Evolutionary conservation across 306 rosid genomes (phyloP).

Genomic region (Cucurbita argyrosperma): DNA sequence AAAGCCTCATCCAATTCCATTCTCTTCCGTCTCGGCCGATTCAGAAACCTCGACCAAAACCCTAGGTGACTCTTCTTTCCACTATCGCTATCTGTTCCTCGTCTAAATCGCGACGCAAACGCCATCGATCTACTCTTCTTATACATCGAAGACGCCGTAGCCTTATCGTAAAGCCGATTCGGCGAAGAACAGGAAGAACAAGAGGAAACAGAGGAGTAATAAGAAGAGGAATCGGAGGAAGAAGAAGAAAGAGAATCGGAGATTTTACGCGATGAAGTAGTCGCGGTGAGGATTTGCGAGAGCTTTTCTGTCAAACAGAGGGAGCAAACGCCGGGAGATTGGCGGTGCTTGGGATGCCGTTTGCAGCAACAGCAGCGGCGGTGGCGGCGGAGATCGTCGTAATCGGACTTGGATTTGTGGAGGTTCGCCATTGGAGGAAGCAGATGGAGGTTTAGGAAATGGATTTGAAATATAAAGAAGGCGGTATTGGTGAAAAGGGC

Average conservation of each 20-base stretch:
- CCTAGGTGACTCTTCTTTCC: background rate
- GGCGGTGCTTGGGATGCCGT: background rate
- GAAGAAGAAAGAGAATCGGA: background rate
- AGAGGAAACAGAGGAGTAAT: constrained; percentile 9
- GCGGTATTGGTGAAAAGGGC: background rate
- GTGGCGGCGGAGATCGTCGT: background rate
- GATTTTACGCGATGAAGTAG: background rate
- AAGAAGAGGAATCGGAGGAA: background rate
- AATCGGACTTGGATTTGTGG: background rate
- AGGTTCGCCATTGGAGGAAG: background rate
- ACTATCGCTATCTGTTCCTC: background rate
- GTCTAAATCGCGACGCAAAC: background rate
- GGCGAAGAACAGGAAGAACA: constrained; percentile 7
- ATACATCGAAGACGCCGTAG: background rate
- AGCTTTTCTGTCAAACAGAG: constrained; percentile 5
- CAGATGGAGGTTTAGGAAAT: background rate
- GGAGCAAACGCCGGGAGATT: constrained; percentile 9
- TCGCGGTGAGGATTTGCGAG: background rate
- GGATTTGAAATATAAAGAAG: background rate
- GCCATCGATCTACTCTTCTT: constrained; percentile 5
- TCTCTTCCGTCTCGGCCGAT: background rate
- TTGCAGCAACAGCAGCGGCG: background rate
- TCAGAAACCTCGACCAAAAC: constrained; percentile 9
- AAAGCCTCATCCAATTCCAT: background rate
- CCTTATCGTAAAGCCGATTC: background rate